Base-by-base conservation (phyloP, 164 flowering plant species). In the Sedum album region DNA sequence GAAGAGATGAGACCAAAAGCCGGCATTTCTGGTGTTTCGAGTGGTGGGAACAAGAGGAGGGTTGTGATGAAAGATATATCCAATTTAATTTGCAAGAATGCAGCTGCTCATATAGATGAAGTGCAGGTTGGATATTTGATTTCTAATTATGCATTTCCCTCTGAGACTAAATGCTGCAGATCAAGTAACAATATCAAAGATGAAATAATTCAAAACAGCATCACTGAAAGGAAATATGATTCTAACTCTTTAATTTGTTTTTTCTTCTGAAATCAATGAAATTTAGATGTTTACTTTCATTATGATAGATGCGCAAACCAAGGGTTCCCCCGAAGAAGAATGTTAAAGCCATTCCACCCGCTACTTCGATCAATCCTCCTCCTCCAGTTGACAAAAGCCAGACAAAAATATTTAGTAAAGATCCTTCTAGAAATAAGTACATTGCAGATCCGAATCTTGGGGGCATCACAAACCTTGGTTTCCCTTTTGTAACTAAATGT, bases 1-100 rank as follows among this genome's bases (percentile, higher is more conserved):
- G 75, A 75, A 46, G 79, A 82, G 69, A 72, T 66, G 51, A 74
- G 68, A 68, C 46, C 68, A 26, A 68, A 69, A 64, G 25, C 6
- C 30, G 48, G 33, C 23, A 53, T 73, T 26, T 31, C 51, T 61
- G 33, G 66, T 48, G 69, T 62, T 66, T 64, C 46, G 35, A 62
- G 30, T 21, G 66, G 39, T 55, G 73, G 62, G 41, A 74, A 73
- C 67, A 82, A 79, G 70, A 79, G 76, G 74, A 74, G 79, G 61
- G 79, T 78, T 68, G 81, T 79, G 60, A 77, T 82, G 1, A 74
- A 61, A 71, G 81, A 79, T 71, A 77, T 79, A 23, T 67, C 73
- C 17, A 82, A 81, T 55, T 55, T 66, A 25, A 10, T n/a, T 5
- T 18, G 65, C 67, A 71, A 76, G 39, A 73, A 61, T 51, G 57